Evolutionary conservation across 768 basidiomycete species (phyloP), one percentile per base, ranked within the genome.

Genomic region (Lactarius tabidus): DNA sequence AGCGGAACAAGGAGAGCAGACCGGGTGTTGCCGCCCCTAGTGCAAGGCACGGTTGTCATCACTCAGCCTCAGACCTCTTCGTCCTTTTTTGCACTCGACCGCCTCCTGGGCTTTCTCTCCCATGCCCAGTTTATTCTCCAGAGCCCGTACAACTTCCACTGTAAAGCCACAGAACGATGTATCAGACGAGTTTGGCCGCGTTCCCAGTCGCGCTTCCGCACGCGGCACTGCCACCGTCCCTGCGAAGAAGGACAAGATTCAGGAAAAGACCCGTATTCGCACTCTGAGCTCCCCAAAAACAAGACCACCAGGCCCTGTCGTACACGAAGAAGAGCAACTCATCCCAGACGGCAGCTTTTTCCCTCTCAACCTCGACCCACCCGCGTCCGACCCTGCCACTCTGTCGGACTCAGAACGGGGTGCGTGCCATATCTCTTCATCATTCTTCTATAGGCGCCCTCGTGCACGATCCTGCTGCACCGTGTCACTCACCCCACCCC

Each of bases 121-220:
- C 57, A 89, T 90, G 88, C 87, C 83, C 79, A 87, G 85, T 75
- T 73, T 89, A 77, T 90, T 90, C 77, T 88, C 88, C 74, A 84
- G 88, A 70, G 74, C 85, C 67, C 82, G 88, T 59, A 87, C 87
- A 56, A 80, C 78, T 62, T 88, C 88, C 26, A 82, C 83, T 2
- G 77, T 84, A 31, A 70, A 60, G 23, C 17, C 48, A 14, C 55
- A 74, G 70, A 73, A 74, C 54, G 68, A 70, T 65, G 62, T 70
- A 66, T 76, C 75, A 67, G 88, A 90, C 76, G 88, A 90, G 78
- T 89, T 90, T 67, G 88, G 88, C 56, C 78, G 85, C 58, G 79
- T 85, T 64, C 71, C 76, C 61, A 83, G 81, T 78, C 79, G 79
- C 62, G 73, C 73, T 68, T 79, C 82, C 45, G 73, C 71, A 68